phyloP scores from a whole-genome alignment of 106 monocot species.

The Hemerocallis citrina region DNA sequence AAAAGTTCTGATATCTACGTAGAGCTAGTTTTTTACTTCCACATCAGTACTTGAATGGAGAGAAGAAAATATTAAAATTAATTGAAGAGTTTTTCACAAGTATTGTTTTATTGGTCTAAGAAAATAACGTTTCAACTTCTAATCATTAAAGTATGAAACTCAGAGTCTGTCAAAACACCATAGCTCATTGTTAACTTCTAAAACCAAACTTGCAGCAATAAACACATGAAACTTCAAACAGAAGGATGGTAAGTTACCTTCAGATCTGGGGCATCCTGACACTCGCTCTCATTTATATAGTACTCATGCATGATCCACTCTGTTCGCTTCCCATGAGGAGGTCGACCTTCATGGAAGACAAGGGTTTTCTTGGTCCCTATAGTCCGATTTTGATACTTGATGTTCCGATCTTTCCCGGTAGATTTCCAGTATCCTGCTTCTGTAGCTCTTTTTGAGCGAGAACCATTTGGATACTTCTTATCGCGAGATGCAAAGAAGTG shows the following conservation, averaged over 20 bases:
- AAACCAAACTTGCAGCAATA: neutral
- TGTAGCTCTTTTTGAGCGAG: neutral
- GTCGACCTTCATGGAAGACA: constrained; percentile 12
- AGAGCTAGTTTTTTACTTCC: too few species aligned
- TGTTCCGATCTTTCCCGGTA: neutral
- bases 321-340: constrained; percentile 4
- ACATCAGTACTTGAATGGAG: too few species aligned
- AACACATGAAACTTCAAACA: neutral
- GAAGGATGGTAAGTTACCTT: neutral
- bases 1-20: too few species aligned
- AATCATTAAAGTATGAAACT: neutral
- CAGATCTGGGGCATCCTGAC: neutral
- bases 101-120: neutral
- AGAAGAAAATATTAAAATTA: too few species aligned
- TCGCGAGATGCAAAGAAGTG: constrained; percentile 2
- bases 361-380: constrained; percentile 14
- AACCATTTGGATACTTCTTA: constrained; percentile 5
- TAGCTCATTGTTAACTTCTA: neutral
- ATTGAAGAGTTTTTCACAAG: too few species aligned
- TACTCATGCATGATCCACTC: constrained; percentile 14
- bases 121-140: neutral
- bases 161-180: neutral
- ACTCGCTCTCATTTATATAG: neutral
- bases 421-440: constrained; percentile 5
- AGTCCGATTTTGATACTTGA: neutral